Evolutionary conservation across 192 early-diverging fungal genomes (phyloP).

Genomic region (Backusella parvicylindrica): DNA sequence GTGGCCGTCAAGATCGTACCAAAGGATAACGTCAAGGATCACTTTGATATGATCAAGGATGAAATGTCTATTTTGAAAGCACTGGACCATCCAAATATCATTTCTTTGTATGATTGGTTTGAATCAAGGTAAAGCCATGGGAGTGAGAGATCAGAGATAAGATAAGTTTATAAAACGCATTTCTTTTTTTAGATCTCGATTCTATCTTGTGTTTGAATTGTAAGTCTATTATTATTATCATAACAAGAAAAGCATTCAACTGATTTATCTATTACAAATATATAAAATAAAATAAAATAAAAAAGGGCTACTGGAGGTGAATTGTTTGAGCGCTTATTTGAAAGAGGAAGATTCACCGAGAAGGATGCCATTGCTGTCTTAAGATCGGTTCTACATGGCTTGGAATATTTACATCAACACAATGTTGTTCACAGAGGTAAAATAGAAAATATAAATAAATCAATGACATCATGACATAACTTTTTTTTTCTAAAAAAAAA

Average conservation of each 20-base stretch:
- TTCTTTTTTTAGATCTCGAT: conserved; percentile 50
- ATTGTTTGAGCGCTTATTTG: conserved; percentile 78
- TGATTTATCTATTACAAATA: not conserved
- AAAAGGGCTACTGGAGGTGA: conserved; percentile 73
- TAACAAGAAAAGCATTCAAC: not conserved
- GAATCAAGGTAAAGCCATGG: conserved; percentile 29
- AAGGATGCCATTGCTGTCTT: conserved; percentile 73
- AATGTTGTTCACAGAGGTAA: conserved; percentile 82
- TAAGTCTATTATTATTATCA: conserved; percentile 20
- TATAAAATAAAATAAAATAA: not conserved
- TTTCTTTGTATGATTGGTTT: conserved; percentile 78
- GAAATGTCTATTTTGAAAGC: conserved; percentile 86
- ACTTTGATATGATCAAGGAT: conserved; percentile 87
- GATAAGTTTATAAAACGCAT: not conserved
- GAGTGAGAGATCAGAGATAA: not conserved
- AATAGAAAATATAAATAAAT: not conserved
- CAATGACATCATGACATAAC: not conserved
- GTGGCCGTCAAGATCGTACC: conserved; percentile 93
- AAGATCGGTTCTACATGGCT: conserved; percentile 65
- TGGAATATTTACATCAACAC: conserved; percentile 83
- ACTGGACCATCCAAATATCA: conserved; percentile 86
- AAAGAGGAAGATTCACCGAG: conserved; percentile 77
- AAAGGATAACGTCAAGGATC: conserved; percentile 74
- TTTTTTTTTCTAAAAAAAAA: conserved; percentile 24
- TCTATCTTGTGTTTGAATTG: conserved; percentile 73